Base-by-base conservation (phyloP, 305 asterid species). In the Fraxinus velutina region DNA sequence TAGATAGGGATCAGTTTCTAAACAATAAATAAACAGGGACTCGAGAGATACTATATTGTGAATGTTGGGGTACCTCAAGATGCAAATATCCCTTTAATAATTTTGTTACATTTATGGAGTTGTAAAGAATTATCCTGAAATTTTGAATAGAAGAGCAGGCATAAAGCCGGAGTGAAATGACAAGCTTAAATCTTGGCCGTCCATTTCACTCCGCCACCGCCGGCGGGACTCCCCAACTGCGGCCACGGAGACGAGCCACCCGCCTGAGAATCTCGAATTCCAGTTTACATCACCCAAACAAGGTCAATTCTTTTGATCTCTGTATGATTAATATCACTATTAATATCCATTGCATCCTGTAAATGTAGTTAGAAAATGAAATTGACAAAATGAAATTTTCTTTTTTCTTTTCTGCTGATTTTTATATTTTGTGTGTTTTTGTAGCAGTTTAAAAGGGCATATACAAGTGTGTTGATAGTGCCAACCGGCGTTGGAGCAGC, bases 401-500 rank as follows among this genome's bases (percentile, higher is more conserved):
- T 3, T 9, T 64, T 30, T 75, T 7, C 55, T 62, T 19, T 39
- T 64, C 17, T 64, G 52, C 24, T 10, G 55, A 79, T 30, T 78
- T 5, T 17, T 39, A 19, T 33, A n/a, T 47, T 32, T 33, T 47
- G 76, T 75, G 30, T 75, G 50, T 19, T 70, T 71, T 36, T 47
- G 82, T 79, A 80, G 78, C 90, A 90, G 97, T 89, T 89, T 76
- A 91, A 89, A 90, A 89, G 93, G 84, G 81, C 89, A 42, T 95
- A 95, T 85, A 92, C 98, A 44, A 95, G 97, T 84, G 98, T 93
- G 84, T 85, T 95, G 98, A 93, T 95, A 84, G 95, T 93, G 83
- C 99, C 98, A 13, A 93, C 99, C 6, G 98, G 99, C 66, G 93
- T 95, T 5, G 99, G 98, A 68, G 99, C 98, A 34, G 93, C 91